Conservation (phyloP, 208 protist genomes). For the Leishmania lainsoni region DNA sequence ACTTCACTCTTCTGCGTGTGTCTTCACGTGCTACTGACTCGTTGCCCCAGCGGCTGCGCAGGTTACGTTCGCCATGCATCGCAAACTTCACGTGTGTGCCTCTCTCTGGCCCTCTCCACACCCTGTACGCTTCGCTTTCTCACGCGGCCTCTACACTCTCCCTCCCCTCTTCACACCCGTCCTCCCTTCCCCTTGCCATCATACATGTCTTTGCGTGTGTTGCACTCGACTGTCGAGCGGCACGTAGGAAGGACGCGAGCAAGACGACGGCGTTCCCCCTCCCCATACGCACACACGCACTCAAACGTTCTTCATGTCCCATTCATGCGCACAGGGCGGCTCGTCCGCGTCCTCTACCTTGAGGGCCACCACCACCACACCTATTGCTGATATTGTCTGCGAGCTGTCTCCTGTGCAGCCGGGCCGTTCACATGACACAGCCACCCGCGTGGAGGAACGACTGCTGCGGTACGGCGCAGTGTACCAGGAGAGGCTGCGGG, state of each 20-base stretch:
- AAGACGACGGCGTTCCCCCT: background rate
- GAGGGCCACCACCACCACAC: background rate
- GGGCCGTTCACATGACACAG: background rate
- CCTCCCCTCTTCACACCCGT: background rate
- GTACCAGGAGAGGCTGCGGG: slow-evolving; percentile 19
- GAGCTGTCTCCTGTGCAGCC: slow-evolving; percentile 41
- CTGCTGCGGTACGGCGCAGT: slow-evolving; percentile 45
- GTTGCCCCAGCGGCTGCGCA: background rate
- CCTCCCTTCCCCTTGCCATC: background rate
- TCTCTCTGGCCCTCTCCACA: background rate
- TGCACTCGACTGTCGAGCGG: background rate
- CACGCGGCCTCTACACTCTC: no score
- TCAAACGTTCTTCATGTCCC: background rate
- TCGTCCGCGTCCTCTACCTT: no score
- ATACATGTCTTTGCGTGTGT: background rate
- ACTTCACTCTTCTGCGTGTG: background rate
- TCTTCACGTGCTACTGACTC: background rate
- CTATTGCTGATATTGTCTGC: slow-evolving; percentile 20
- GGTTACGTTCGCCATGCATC: background rate
- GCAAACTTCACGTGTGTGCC: background rate
- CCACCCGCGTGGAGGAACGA: slow-evolving; percentile 43
- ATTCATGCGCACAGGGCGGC: background rate
- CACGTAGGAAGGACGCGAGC: background rate
- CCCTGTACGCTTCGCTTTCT: background rate
- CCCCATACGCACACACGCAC: background rate